A percentile compares a stretch with the other conserved stretches of the same genome.
Evolutionary conservation across 805 yeast species (phyloP).

Genomic region (Starmerella kuoi): DNA sequence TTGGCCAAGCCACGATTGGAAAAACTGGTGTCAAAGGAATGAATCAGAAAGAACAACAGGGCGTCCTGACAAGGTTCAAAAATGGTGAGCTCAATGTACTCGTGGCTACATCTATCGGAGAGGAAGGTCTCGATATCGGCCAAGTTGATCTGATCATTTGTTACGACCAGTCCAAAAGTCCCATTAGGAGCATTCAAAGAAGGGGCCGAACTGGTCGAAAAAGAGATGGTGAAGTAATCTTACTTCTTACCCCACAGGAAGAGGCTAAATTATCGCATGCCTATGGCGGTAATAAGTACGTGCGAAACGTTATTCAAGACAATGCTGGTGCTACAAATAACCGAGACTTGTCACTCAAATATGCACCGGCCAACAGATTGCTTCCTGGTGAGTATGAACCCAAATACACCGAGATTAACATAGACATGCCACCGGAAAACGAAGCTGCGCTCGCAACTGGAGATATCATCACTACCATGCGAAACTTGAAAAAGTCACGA

Average conservation of each 20-base stretch:
- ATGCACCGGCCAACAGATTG: conserved; percentile 48
- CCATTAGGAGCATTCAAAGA: conserved; percentile 84
- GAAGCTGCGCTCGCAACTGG: conserved; percentile 27
- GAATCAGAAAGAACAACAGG: conserved; percentile 81
- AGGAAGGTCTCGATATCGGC: conserved; percentile 96
- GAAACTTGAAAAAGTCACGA: not conserved
- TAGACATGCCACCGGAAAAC: conserved; percentile 64
- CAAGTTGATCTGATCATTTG: conserved; percentile 91
- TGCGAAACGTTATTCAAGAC: conserved; percentile 50
- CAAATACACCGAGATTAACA: conserved; percentile 39
- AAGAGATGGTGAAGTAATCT: conserved; percentile 69
- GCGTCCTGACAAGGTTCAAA: conserved; percentile 61
- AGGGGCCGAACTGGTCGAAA: conserved; percentile 98
- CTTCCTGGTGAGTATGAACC: conserved; percentile 52
- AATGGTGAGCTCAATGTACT: conserved; percentile 61
- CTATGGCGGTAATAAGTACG: conserved; percentile 65
- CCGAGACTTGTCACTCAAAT: conserved; percentile 35
- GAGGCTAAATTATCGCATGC: conserved; percentile 69
- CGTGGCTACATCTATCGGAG: conserved; percentile 96
- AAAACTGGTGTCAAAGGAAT: conserved; percentile 48
- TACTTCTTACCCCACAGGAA: conserved; percentile 68
- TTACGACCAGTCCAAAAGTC: conserved; percentile 85
- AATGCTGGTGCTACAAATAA: conserved; percentile 19
- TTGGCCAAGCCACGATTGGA: conserved; percentile 62
- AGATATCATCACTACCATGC: conserved; percentile 20